These are phyloP conservation scores for Botrytis pseudocinerea DNA, from an alignment of 2,329 filamentous ascomycete species.

Conservation along the genomic window DNA sequence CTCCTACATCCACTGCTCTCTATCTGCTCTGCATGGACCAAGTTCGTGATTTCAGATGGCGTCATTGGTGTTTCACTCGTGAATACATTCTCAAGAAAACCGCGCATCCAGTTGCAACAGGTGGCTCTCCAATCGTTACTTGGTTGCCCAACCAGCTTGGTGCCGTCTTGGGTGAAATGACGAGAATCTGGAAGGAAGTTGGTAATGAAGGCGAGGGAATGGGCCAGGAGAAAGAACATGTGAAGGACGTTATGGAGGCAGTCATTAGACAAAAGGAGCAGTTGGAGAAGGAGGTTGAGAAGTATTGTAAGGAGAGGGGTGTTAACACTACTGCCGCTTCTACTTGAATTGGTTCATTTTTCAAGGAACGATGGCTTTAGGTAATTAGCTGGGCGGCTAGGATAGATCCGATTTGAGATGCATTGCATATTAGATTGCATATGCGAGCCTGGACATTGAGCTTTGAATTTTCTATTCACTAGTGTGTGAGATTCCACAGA, in stretches of 20 bases:
- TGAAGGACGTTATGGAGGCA: slow-evolving; percentile 70
- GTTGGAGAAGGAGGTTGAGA: slow-evolving; percentile 70
- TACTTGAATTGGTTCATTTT: not conserved
- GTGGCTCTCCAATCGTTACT: slow-evolving; percentile 78
- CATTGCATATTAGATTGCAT: not conserved
- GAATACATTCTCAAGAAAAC: slow-evolving; percentile 84
- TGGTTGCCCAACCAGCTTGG: slow-evolving; percentile 82
- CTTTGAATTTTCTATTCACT: no score
- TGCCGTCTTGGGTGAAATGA: slow-evolving; percentile 73
- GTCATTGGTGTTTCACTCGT: slow-evolving; percentile 82
- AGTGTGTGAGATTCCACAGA: not conserved
- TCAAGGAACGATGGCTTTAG: not conserved
- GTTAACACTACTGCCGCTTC: not conserved
- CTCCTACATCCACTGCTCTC: slow-evolving; percentile 57
- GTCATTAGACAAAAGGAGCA: slow-evolving; percentile 64
- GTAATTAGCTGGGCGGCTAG: not conserved
- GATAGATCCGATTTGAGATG: not conserved
- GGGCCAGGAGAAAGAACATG: slow-evolving; percentile 50
- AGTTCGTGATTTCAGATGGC: slow-evolving; percentile 78
- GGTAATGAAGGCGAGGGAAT: slow-evolving; percentile 33
- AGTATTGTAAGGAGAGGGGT: slow-evolving; percentile 66
- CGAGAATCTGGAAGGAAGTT: slow-evolving; percentile 48
- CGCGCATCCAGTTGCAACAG: slow-evolving; percentile 73
- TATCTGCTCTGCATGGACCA: slow-evolving; percentile 70
- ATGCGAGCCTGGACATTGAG: not conserved